Evolutionary conservation across 2,329 filamentous ascomycete genomes (phyloP).

Genomic region (Samsoniella hepiali): DNA sequence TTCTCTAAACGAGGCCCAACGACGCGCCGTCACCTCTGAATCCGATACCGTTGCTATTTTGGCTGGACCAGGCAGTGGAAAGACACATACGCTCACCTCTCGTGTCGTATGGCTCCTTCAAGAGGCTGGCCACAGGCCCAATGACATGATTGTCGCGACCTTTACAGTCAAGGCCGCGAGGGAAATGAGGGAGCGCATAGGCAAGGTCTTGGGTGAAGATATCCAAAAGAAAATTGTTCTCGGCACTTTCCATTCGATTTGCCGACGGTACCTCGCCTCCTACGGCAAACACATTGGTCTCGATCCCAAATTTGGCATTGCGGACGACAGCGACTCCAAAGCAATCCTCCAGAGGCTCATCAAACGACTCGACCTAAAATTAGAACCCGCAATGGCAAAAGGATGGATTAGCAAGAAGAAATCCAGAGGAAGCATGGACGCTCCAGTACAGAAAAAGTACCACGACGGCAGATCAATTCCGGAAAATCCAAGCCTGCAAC

Average conservation of each 20-base stretch:
- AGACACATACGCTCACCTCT: slow-evolving; percentile 92
- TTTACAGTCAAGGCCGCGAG: slow-evolving; percentile 93
- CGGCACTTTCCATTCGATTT: slow-evolving; percentile 93
- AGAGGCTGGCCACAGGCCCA: slow-evolving; percentile 67
- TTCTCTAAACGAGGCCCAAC: slow-evolving; percentile 54
- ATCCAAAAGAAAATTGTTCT: slow-evolving; percentile 74
- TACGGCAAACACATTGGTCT: slow-evolving; percentile 86
- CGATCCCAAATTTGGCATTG: slow-evolving; percentile 81
- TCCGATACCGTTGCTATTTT: slow-evolving; percentile 61
- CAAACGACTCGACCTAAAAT: slow-evolving; percentile 64
- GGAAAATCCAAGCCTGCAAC: slow-evolving; percentile 59
- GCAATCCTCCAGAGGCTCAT: slow-evolving; percentile 79
- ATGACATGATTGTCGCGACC: slow-evolving; percentile 90
- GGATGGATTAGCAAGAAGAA: slow-evolving; percentile 72
- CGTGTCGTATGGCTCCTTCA: slow-evolving; percentile 86
- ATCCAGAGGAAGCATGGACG: slow-evolving; percentile 49
- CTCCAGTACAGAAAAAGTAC: slow-evolving; percentile 26
- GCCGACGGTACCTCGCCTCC: slow-evolving; percentile 74
- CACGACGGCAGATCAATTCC: slow-evolving; percentile 33
- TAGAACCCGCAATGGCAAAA: slow-evolving; percentile 69
- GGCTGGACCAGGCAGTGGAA: slow-evolving; percentile 70
- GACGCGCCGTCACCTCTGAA: slow-evolving; percentile 52
- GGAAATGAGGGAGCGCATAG: slow-evolving; percentile 90
- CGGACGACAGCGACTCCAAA: slow-evolving; percentile 76
- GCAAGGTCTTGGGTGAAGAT: slow-evolving; percentile 73